Evolutionary conservation across 2,329 filamentous ascomycete genomes (phyloP), one percentile per base, ranked within the genome.

Genomic region (Nothopassalora personata): DNA sequence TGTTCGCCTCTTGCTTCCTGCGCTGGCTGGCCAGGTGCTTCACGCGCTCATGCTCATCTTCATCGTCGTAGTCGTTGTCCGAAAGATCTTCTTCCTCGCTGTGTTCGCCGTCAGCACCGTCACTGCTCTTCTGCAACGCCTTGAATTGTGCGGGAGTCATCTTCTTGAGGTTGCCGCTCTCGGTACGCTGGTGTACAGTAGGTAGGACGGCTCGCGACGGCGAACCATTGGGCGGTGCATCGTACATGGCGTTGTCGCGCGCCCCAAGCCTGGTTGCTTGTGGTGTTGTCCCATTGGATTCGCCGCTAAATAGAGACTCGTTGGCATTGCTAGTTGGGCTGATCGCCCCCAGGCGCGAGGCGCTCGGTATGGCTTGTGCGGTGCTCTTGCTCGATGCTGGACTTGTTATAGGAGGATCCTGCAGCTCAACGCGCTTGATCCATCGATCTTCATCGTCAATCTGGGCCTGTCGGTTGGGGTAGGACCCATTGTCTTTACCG

Each of bases 91-190:
- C 80, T 67, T 76, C 73, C 47, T 68, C 75, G 43, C 64, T 70
- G 13, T 68, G 65, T 6, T 69, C 67, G 15, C 50, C 58, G 66
- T 76, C 75, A 61, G 73, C 80, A 39, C 79, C 79, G 57, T 82
- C 79, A n/a, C 84, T 80, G 10, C 34, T 28, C 64, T 86, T 86
- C 68, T 90, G 87, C 70, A 94, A 88, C 60, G 81, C 77, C 59
- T 96, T 91, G 66, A 95, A 96, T 71, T 96, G 86, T 10, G 87
- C 89, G 0, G 88, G 88, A 1, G 91, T 96, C 90, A 96, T 96
- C 62, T 94, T 88, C 73, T 94, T 94, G 0, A 66, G 61, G 9
- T 59, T 61, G 48, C 64, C 65, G 39, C 62, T 66, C 36, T 66
- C 61, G 33, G 63, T 67, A 33, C 63, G 65, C 28, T 62, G 56